Evolutionary conservation across 345 rosid species (phyloP).

Genomic region (Lumnitzera racemosa): DNA sequence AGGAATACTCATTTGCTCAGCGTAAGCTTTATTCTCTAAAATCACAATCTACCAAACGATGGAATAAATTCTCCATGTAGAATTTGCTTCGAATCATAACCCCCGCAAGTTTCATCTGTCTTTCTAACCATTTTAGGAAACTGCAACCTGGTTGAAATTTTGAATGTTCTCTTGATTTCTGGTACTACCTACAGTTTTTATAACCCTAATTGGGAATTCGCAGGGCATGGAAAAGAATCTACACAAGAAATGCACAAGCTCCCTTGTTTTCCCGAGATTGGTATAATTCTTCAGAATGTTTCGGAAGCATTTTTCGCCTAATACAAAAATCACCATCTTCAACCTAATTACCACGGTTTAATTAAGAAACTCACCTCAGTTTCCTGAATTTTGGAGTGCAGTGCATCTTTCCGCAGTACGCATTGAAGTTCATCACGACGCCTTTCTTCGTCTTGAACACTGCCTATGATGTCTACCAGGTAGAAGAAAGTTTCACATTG

Average conservation of each 20-base stretch:
- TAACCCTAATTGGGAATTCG: too few relatives aligned
- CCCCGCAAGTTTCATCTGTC: too few relatives aligned
- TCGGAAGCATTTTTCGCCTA: too few relatives aligned
- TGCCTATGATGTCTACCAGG: constrained; percentile 92
- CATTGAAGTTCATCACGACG: constrained; percentile 49
- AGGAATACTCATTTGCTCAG: too few relatives aligned
- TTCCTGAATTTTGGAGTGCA: constrained; percentile 20
- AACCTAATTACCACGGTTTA: neutral
- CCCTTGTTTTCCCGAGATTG: constrained; percentile 41
- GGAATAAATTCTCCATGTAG: neutral
- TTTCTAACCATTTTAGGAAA: too few relatives aligned
- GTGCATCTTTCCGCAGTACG: constrained; percentile 91
- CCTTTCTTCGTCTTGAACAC: constrained; percentile 83
- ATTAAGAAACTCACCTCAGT: neutral
- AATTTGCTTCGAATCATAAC: too few relatives aligned
- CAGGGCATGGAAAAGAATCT: constrained; percentile 69
- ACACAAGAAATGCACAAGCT: constrained; percentile 45
- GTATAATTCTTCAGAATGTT: constrained; percentile 25
- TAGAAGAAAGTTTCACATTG: constrained; percentile 15
- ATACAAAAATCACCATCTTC: neutral
- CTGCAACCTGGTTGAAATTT: too few relatives aligned
- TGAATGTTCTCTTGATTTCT: too few relatives aligned
- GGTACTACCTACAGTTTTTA: too few relatives aligned
- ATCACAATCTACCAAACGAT: neutral
- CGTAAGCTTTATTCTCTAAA: too few relatives aligned